These are phyloP conservation scores for Phytophthora pseudosyringae DNA, from an alignment of 352 stramenopile species.

Conservation along the genomic window DNA sequence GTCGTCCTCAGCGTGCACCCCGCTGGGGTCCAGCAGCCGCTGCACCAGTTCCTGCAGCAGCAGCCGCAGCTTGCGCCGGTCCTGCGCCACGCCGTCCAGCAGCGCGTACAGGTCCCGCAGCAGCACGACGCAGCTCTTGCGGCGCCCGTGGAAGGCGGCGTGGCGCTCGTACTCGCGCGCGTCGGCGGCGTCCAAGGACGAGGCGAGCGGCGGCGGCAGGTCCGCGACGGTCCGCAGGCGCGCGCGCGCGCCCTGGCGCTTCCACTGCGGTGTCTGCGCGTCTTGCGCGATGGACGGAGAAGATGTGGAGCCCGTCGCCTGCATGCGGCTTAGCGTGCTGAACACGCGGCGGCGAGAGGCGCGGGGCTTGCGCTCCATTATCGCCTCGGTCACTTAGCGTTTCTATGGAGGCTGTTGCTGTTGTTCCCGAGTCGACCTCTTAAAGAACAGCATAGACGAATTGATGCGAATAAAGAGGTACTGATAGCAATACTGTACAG, in stretches of 20 bases:
- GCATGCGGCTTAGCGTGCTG: constrained; percentile 61
- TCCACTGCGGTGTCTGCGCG: constrained; percentile 43
- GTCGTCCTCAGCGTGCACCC: constrained; percentile 45
- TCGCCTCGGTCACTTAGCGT: constrained; percentile 5
- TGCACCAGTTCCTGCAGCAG: constrained; percentile 79
- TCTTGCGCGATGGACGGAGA: constrained; percentile 12
- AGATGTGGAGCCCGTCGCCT: constrained; percentile 55
- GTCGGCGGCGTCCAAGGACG: constrained; percentile 54
- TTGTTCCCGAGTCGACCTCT: not conserved
- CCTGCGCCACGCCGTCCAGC: constrained; percentile 47
- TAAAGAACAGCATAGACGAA: not conserved
- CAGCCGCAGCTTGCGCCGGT: constrained; percentile 63
- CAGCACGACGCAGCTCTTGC: constrained; percentile 55
- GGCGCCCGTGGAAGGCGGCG: constrained; percentile 52
- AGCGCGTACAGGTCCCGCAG: constrained; percentile 78
- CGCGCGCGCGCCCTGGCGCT: constrained; percentile 37
- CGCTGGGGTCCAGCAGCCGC: constrained; percentile 70
- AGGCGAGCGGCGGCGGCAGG: constrained; percentile 53
- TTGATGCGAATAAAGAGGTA: too few species aligned
- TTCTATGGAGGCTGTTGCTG: not conserved
- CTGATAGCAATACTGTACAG: not conserved
- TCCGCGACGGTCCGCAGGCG: constrained; percentile 65
- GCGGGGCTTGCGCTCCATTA: constrained; percentile 14
- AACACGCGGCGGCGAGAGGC: constrained; percentile 47
- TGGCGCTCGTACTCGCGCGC: constrained; percentile 52